These are phyloP conservation scores for Boeremia lycopersici DNA, from an alignment of 2,329 filamentous ascomycete species.

Conservation along the genomic window DNA sequence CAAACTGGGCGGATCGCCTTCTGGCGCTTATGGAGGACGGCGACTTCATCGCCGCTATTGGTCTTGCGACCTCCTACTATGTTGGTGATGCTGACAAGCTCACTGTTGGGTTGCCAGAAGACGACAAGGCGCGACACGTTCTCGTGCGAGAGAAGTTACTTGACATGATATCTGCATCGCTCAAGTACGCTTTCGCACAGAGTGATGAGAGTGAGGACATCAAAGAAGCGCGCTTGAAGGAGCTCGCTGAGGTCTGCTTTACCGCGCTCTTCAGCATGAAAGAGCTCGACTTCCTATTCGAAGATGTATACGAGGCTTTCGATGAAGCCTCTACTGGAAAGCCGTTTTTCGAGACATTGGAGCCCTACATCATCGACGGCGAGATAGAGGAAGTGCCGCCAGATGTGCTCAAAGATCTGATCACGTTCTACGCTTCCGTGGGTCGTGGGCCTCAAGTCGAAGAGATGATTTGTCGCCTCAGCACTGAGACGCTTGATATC, in stretches of 20 bases:
- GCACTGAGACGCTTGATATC: conserved; percentile 88
- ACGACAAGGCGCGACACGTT: conserved; percentile 73
- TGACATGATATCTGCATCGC: conserved; percentile 90
- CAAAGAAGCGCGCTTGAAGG: conserved; percentile 67
- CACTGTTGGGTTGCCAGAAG: conserved; percentile 90
- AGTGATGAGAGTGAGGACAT: conserved; percentile 58
- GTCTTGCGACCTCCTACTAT: conserved; percentile 90
- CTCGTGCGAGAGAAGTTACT: conserved; percentile 88
- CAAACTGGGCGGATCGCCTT: conserved; percentile 95
- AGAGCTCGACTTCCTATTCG: conserved; percentile 84
- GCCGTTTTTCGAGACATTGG: conserved; percentile 85
- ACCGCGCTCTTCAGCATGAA: conserved; percentile 78
- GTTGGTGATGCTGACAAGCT: conserved; percentile 90
- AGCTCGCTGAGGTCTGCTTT: conserved; percentile 84
- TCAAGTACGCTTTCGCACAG: conserved; percentile 84
- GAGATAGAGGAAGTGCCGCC: conserved; percentile 79
- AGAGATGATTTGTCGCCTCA: conserved; percentile 92
- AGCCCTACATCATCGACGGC: conserved; percentile 83
- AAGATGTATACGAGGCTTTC: conserved; percentile 88
- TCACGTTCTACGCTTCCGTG: conserved; percentile 77
- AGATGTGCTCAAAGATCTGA: conserved; percentile 81
- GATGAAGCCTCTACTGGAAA: conserved; percentile 75
- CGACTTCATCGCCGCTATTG: conserved; percentile 92
- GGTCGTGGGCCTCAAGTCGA: conserved; percentile 81
- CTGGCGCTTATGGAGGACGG: conserved; percentile 95